Evolutionary conservation across 148 eudicot species (phyloP).

Genomic region (Chenopodium suecicum): DNA sequence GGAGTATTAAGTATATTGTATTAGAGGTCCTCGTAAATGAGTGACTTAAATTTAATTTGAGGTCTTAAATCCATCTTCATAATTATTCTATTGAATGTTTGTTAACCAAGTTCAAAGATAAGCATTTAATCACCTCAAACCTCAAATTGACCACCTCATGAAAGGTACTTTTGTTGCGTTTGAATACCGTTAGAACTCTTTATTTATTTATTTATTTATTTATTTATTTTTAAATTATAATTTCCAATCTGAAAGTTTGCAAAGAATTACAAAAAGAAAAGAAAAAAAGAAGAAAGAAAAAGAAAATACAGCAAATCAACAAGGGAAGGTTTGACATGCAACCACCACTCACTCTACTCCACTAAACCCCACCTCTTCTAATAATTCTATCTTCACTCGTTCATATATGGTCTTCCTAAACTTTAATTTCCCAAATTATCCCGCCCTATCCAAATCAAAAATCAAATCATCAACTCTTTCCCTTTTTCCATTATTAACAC

Average conservation of each 20-base stretch:
- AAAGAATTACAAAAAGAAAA: background rate
- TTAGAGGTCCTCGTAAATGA: too few species aligned
- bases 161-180: background rate
- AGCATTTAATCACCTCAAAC: background rate
- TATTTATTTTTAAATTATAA: too few species aligned
- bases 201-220: too few species aligned
- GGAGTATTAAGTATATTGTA: too few species aligned
- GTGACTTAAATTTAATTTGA: too few species aligned
- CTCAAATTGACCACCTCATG: background rate
- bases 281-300: background rate
- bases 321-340: background rate
- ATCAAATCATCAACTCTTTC: background rate
- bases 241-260: background rate
- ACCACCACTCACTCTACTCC: constrained; percentile 2
- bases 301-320: constrained; percentile 10
- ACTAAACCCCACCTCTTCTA: constrained; percentile 4
- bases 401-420: constrained; percentile 4
- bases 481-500: background rate
- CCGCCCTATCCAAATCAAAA: constrained; percentile 22
- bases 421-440: constrained; percentile 8
- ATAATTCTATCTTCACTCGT: constrained; percentile 1
- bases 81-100: too few species aligned
- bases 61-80: background rate
- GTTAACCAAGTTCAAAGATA: background rate
- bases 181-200: background rate